phyloP scores from a whole-genome alignment of 2,329 filamentous ascomycete genomes.

The Capronia epimyces region DNA sequence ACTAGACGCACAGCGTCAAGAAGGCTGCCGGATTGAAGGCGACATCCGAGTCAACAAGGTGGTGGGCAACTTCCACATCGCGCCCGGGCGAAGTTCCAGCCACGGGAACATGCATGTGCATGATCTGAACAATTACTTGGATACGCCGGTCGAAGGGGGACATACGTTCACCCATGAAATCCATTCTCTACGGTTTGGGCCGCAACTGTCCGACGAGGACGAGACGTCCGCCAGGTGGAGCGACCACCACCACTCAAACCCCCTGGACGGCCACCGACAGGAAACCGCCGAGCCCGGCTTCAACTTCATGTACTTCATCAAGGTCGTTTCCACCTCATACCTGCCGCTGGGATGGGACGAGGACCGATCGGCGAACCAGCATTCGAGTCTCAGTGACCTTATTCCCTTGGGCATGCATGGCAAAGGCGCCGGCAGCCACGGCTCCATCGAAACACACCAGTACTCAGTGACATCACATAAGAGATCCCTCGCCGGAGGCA shows the following conservation, averaged over 20 bases:
- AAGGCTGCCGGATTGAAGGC: slow-evolving; percentile 93
- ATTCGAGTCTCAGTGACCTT: slow-evolving; percentile 45
- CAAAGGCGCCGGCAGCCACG: slow-evolving; percentile 58
- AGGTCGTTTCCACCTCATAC: slow-evolving; percentile 95
- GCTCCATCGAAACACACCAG: slow-evolving; percentile 94
- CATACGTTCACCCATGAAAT: slow-evolving; percentile 89
- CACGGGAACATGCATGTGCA: slow-evolving; percentile 97
- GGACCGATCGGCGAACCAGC: slow-evolving; percentile 40
- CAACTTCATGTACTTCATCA: slow-evolving; percentile 99
- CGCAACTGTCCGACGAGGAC: slow-evolving; percentile 66
- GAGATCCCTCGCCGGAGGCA: slow-evolving; percentile 75
- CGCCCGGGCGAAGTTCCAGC: slow-evolving; percentile 91
- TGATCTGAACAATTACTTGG: slow-evolving; percentile 92
- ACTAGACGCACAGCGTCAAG: slow-evolving; percentile 77
- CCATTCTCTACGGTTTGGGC: slow-evolving; percentile 86
- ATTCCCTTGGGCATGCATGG: slow-evolving; percentile 65
- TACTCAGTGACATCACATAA: slow-evolving; percentile 98
- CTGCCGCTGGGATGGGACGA: slow-evolving; percentile 84
- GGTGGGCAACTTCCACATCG: slow-evolving; percentile 96
- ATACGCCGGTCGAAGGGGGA: slow-evolving; percentile 59
- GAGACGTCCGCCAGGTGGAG: slow-evolving; percentile 68
- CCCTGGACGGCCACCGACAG: slow-evolving; percentile 75
- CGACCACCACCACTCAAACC: slow-evolving; percentile 79
- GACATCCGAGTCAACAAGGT: slow-evolving; percentile 95
- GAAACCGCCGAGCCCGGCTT: slow-evolving; percentile 72